phyloP scores from a whole-genome alignment of 2,329 filamentous ascomycete genomes.

The Lecanicillium sp. region DNA sequence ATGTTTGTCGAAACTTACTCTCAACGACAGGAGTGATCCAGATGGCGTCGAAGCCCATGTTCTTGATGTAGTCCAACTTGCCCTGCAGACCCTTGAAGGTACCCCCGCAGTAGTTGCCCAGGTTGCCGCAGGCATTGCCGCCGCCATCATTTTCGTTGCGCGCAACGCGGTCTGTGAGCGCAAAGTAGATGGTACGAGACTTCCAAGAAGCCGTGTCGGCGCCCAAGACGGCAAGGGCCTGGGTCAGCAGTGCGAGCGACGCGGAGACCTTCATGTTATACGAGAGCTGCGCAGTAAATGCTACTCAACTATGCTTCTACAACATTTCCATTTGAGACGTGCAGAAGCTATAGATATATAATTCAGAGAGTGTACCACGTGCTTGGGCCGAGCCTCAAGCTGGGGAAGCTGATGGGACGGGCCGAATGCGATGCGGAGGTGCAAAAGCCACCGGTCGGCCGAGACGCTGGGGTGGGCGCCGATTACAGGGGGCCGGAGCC shows the following conservation, averaged over 20 bases:
- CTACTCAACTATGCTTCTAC: no score
- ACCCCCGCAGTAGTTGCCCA: slow-evolving; percentile 53
- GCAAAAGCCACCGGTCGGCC: no score
- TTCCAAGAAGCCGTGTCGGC: slow-evolving; percentile 42
- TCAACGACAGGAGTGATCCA: slow-evolving; percentile 54
- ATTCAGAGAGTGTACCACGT: no score
- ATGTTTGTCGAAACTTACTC: slow-evolving; percentile 27
- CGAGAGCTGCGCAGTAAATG: no score
- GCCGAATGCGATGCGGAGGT: no score
- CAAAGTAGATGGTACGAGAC: slow-evolving; percentile 51
- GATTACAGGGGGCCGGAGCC: no score
- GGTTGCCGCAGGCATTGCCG: slow-evolving; percentile 35
- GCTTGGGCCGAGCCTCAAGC: no score
- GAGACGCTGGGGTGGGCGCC: no score
- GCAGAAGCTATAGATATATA: no score
- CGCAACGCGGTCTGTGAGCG: slow-evolving; percentile 51
- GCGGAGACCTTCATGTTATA: slow-evolving; percentile 15
- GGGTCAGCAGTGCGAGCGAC: slow-evolving; percentile 10
- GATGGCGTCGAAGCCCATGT: slow-evolving; percentile 53
- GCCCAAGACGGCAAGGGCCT: slow-evolving; percentile 18
- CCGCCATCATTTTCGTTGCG: slow-evolving; percentile 36
- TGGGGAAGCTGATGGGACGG: no score
- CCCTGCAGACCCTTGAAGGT: slow-evolving; percentile 53
- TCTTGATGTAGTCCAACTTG: slow-evolving; percentile 57
- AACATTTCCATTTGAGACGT: no score